These are phyloP conservation scores for Oryza glumipatula DNA, from an alignment of 176 grass and related monocot species.

Conservation along the genomic window DNA sequence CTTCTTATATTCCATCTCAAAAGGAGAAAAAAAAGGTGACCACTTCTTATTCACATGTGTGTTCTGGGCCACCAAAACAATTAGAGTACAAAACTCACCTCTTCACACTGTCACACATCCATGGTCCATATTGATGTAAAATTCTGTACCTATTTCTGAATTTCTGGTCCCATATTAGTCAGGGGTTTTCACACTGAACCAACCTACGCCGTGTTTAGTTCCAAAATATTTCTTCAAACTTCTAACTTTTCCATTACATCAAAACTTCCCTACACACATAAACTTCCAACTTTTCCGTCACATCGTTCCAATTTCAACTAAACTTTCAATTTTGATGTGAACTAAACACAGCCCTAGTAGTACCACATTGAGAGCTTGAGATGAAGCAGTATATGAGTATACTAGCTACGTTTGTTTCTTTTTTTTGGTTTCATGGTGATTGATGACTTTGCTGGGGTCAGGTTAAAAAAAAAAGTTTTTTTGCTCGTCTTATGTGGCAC, in stretches of 20 bases:
- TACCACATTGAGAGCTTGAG: not conserved
- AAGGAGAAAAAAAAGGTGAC: not conserved
- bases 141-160: not conserved
- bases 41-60: not conserved
- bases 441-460: not conserved
- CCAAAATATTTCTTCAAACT: too few species aligned
- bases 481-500: not conserved
- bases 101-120: not conserved
- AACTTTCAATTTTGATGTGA: too few species aligned
- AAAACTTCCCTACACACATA: too few species aligned
- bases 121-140: not conserved
- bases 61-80: not conserved
- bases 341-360: not conserved
- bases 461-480: not conserved
- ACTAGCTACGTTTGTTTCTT: not conserved
- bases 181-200: not conserved
- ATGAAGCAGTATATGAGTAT: not conserved
- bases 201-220: too few species aligned
- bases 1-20: not conserved
- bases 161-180: not conserved
- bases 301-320: too few species aligned
- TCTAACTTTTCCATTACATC: too few species aligned
- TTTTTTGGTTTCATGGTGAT: not conserved
- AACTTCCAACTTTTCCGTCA: too few species aligned
- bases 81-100: not conserved